A percentile compares a stretch with the other conserved stretches of the same genome.
phyloP scores from a whole-genome alignment of 768 basidiomycete species.

The Hirschioporus abietinus region DNA sequence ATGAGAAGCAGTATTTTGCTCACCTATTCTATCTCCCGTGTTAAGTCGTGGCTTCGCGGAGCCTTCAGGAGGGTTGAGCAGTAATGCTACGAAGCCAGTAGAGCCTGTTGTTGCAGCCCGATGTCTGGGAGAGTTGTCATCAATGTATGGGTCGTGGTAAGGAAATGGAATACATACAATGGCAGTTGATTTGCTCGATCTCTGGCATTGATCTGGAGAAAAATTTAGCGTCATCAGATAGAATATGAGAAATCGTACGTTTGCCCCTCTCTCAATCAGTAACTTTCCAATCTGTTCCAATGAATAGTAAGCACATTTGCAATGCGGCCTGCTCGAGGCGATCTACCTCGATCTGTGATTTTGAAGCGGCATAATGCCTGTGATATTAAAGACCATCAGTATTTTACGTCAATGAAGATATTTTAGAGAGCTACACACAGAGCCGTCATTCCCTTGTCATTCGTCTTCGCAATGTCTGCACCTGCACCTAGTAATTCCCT shows the following conservation, averaged over 20 bases:
- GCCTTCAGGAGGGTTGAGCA: slow-evolving; percentile 80
- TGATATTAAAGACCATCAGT: slow-evolving; percentile 10
- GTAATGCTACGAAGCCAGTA: slow-evolving; percentile 77
- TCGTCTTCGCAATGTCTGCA: slow-evolving; percentile 74
- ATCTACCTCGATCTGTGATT: slow-evolving; percentile 74
- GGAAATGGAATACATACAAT: slow-evolving; percentile 45
- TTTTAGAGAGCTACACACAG: slow-evolving; percentile 46
- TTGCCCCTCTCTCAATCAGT: slow-evolving; percentile 82
- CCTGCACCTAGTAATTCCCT: slow-evolving; percentile 77
- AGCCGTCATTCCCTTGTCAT: slow-evolving; percentile 79
- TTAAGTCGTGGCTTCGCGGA: slow-evolving; percentile 79
- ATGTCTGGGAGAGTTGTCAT: slow-evolving; percentile 50
- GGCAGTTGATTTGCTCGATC: slow-evolving; percentile 93
- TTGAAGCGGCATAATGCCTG: slow-evolving; percentile 92
- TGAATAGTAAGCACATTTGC: slow-evolving; percentile 23
- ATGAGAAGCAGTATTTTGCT: slow-evolving; percentile 15
- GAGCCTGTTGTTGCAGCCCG: slow-evolving; percentile 96
- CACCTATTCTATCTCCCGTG: slow-evolving; percentile 75
- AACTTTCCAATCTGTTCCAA: slow-evolving; percentile 74
- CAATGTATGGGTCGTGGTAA: slow-evolving; percentile 2
- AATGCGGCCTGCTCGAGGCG: not conserved
- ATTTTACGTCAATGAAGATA: slow-evolving; percentile 8
- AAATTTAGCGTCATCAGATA: slow-evolving; percentile 24
- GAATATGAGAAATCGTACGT: slow-evolving; percentile 54
- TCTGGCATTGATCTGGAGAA: slow-evolving; percentile 80